phyloP scores from a whole-genome alignment of 106 monocot genomes.

The Allium fistulosum region DNA sequence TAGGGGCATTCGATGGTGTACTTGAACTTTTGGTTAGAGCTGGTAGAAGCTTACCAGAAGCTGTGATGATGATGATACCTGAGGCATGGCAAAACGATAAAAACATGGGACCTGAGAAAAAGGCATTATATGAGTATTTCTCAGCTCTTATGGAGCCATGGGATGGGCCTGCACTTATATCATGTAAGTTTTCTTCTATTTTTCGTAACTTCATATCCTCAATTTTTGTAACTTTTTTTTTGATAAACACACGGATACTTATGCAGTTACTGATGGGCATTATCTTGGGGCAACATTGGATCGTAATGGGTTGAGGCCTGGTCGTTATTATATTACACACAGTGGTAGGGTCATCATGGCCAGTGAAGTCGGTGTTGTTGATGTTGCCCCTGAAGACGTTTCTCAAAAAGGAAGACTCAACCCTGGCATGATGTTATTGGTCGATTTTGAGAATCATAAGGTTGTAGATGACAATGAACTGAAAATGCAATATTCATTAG shows the following conservation, averaged over 20 bases:
- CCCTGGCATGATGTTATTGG: slow-evolving; percentile 98
- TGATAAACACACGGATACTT: neutral
- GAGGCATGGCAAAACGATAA: slow-evolving; percentile 99
- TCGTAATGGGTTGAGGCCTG: slow-evolving; percentile 93
- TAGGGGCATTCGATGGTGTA: slow-evolving; percentile 96
- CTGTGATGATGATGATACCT: slow-evolving; percentile 99
- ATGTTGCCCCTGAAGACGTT: slow-evolving; percentile 85
- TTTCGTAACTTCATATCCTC: too few species aligned
- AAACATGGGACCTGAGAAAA: slow-evolving; percentile 94
- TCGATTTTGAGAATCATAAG: slow-evolving; percentile 91
- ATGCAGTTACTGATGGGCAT: slow-evolving; percentile 92
- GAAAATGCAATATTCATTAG: slow-evolving; percentile 87
- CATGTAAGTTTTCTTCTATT: slow-evolving; percentile 43
- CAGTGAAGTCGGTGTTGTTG: slow-evolving; percentile 99
- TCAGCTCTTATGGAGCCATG: slow-evolving; percentile 98
- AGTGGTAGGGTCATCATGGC: slow-evolving; percentile 94
- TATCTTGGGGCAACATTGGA: slow-evolving; percentile 98
- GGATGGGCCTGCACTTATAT: slow-evolving; percentile 99
- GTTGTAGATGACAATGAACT: slow-evolving; percentile 96
- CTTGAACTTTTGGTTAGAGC: slow-evolving; percentile 93
- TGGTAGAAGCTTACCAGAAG: slow-evolving; percentile 95
- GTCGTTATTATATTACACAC: slow-evolving; percentile 89
- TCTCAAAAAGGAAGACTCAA: slow-evolving; percentile 85
- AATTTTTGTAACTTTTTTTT: neutral
- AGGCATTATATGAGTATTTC: slow-evolving; percentile 91